phyloP scores from a whole-genome alignment of 805 yeast species.

The Sugiyamaella mastotermitis region DNA sequence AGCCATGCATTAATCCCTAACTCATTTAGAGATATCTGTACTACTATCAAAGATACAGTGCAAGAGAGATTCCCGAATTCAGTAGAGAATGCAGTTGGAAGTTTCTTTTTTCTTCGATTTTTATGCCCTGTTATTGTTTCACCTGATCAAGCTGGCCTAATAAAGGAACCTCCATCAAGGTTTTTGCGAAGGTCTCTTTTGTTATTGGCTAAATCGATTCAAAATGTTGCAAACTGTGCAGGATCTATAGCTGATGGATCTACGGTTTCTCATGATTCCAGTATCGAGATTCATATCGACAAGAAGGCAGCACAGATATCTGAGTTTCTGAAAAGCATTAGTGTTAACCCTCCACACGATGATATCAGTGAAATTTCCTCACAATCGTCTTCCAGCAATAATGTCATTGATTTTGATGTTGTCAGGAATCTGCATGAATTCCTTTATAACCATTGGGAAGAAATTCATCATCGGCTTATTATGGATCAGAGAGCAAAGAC shows the following conservation, averaged over 20 bases:
- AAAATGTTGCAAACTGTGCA: constrained; percentile 24
- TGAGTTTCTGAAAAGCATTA: constrained; percentile 1
- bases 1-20: constrained; percentile 52
- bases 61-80: constrained; percentile 52
- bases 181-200: constrained; percentile 21
- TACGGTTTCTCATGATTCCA: background rate
- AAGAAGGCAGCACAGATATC: background rate
- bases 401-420: constrained; percentile 10
- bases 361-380: constrained; percentile 18
- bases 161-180: constrained; percentile 16
- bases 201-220: constrained; percentile 26
- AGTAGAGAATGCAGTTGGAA: constrained; percentile 68
- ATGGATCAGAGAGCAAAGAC: constrained; percentile 13
- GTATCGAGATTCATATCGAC: background rate
- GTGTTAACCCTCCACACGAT: constrained; percentile 14
- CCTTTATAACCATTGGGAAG: constrained; percentile 44
- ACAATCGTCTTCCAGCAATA: constrained; percentile 9
- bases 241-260: constrained; percentile 6
- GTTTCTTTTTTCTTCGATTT: constrained; percentile 67
- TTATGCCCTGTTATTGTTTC: constrained; percentile 79
- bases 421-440: constrained; percentile 41
- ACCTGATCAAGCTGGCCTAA: constrained; percentile 49
- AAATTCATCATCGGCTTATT: constrained; percentile 23
- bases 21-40: constrained; percentile 57
- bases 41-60: constrained; percentile 53